Conservation (phyloP, 2,329 filamentous ascomycete genomes). For the Helotiales sp. region DNA sequence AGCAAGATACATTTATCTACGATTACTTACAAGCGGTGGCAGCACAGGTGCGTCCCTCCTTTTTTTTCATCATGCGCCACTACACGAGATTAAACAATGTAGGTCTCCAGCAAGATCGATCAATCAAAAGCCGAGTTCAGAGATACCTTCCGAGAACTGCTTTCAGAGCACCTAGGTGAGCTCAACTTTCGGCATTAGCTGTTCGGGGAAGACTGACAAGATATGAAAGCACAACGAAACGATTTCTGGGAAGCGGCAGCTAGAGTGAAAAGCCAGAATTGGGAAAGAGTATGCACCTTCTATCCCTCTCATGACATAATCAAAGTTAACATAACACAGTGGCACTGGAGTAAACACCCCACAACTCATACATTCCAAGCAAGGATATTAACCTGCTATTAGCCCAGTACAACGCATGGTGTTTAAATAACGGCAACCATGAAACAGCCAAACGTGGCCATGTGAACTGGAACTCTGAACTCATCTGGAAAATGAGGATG, state of each 20-base stretch:
- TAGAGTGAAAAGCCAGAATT: slow-evolving; percentile 10
- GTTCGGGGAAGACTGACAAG: slow-evolving; percentile 1
- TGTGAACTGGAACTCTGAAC: slow-evolving; percentile 36
- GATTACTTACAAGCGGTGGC: slow-evolving; percentile 10
- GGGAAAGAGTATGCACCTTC: slow-evolving; percentile 13
- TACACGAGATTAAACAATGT: slow-evolving; percentile 7
- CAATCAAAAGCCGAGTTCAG: slow-evolving; percentile 6
- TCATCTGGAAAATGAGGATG: slow-evolving; percentile 37
- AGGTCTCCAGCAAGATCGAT: slow-evolving; percentile 9
- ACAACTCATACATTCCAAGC: slow-evolving; percentile 8
- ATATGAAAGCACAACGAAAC: slow-evolving; percentile 14
- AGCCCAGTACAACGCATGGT: slow-evolving; percentile 37
- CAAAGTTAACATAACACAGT: slow-evolving; percentile 13
- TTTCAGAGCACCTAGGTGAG: slow-evolving; percentile 19
- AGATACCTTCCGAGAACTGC: slow-evolving; percentile 14
- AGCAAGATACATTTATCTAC: slow-evolving; percentile 18
- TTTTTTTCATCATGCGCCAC: background rate
- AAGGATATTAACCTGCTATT: slow-evolving; percentile 21
- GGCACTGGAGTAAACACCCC: slow-evolving; percentile 23
- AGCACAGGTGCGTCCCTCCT: slow-evolving; percentile 21
- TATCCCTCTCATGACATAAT: slow-evolving; percentile 5
- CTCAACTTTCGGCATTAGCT: background rate
- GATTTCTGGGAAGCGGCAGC: slow-evolving; percentile 17
- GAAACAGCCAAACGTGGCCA: slow-evolving; percentile 9
- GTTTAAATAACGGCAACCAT: slow-evolving; percentile 32